Evolutionary conservation across 2,329 filamentous ascomycete genomes (phyloP), one percentile per base, ranked within the genome.

Genomic region (Botryotinia globosa): DNA sequence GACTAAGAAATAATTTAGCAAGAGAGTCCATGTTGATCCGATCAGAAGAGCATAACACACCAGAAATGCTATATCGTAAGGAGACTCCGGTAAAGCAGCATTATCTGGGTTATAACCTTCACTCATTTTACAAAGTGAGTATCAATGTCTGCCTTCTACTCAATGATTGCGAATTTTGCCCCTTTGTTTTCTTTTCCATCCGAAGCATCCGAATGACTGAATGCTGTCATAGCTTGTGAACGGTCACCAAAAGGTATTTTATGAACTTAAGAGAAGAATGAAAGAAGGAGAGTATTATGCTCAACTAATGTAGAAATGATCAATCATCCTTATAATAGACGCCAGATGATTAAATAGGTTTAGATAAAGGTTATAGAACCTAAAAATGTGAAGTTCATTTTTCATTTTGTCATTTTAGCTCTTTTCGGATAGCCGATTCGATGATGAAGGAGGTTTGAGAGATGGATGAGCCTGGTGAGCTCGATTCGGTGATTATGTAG

Each of bases 71-170:
- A 75, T 79, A 44, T 64, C 71, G 69, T 82, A 83, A 54, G 81
- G 74, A 58, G 72, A 72, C 74, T 80, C 76, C 61, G 82, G 79
- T 45, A 81, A 75, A 67, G 81, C 82, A 70, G 78, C 80, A 61
- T 75, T 63, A 69, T 80, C 79, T 48, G 84, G 82, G 45, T 79
- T 75, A 77, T 83, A 86, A 67, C 77, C 80, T 73, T 82, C 80
- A 74, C 82, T 81, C 84, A 85, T 85, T 68, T 65, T 76, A 71
- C 29, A 25, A 37, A 32, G 25, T 32, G 65, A 56, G 18, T 32
- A n/a, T 56, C 48, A 67, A 54, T 42, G 34, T 42, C 25, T 63
- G 37, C n/a, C 48, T 42, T 32, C 65, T 56, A 56, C 18, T 32
- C 32, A 20, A 67, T 67, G 42, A 20, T 20, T 20, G 48, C 39